Evolutionary conservation across 306 rosid species (phyloP).

Genomic region (Hippophae gyantsensis): DNA sequence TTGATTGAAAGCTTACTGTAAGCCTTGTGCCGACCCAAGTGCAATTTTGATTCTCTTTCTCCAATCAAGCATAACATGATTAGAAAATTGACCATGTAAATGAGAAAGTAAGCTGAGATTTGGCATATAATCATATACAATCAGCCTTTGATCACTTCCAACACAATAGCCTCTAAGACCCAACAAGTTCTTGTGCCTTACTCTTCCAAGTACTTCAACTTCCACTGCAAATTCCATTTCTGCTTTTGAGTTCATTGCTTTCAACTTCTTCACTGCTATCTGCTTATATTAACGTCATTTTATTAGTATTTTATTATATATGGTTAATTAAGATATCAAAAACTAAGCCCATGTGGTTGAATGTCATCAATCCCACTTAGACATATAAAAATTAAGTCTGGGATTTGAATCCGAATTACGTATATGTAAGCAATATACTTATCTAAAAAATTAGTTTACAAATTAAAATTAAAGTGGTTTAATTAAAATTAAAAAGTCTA

Average conservation of each 20-base stretch:
- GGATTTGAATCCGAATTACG: too few relatives aligned
- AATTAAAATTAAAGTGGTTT: too few relatives aligned
- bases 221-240: constrained; percentile 96
- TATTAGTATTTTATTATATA: too few relatives aligned
- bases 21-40: constrained; percentile 74
- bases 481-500: too few relatives aligned
- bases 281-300: too few relatives aligned
- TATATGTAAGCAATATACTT: too few relatives aligned
- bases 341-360: too few relatives aligned
- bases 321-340: too few relatives aligned
- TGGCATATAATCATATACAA: too few relatives aligned
- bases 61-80: constrained; percentile 61
- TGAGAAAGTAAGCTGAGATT: constrained; percentile 86
- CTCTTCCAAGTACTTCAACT: constrained; percentile 90
- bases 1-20: constrained; percentile 40
- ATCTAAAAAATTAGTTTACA: too few relatives aligned
- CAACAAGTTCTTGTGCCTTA: constrained; percentile 71
- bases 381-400: too few relatives aligned
- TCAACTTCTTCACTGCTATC: constrained; percentile 91
- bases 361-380: too few relatives aligned
- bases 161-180: constrained; percentile 77
- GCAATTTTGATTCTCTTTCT: constrained; percentile 67
- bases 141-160: constrained; percentile 70
- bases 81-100: constrained; percentile 66
- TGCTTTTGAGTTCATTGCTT: constrained; percentile 76